A percentile compares a stretch with the other conserved stretches of the same genome.
Evolutionary conservation across 305 asterid species (phyloP).

Genomic region (Ajuga reptans): DNA sequence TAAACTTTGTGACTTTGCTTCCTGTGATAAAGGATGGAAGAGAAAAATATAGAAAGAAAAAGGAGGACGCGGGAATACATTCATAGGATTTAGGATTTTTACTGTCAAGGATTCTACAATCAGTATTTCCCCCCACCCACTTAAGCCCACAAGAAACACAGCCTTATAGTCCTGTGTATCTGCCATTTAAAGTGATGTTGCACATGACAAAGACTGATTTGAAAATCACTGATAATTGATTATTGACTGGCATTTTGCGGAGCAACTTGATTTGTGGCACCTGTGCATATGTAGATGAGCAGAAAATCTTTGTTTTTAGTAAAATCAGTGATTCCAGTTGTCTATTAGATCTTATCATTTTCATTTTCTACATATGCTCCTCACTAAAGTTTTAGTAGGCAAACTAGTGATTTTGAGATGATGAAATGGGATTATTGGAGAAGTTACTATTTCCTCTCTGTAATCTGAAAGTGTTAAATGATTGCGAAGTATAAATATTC

Average conservation of each 20-base stretch:
- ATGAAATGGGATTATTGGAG: neutral
- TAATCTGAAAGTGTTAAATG: neutral
- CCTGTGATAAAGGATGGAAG: neutral
- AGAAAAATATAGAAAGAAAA: neutral
- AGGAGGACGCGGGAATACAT: neutral
- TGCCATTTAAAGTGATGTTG: neutral
- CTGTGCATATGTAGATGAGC: neutral
- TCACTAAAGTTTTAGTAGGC: neutral
- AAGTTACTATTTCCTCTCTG: neutral
- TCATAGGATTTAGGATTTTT: too few relatives aligned
- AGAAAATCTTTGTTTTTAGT: neutral
- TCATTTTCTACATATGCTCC: neutral
- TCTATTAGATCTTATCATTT: neutral
- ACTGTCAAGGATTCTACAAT: too few relatives aligned
- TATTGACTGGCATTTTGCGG: neutral
- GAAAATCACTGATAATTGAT: neutral
- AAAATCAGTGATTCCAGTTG: neutral
- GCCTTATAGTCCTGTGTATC: neutral
- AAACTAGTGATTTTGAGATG: neutral
- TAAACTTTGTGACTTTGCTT: neutral
- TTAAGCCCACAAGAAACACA: too few relatives aligned
- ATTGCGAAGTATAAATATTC: neutral
- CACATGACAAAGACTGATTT: neutral
- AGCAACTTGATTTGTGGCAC: neutral
- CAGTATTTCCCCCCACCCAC: too few relatives aligned